Evolutionary conservation across 768 basidiomycete species (phyloP).

Genomic region (Podaxis sp.): DNA sequence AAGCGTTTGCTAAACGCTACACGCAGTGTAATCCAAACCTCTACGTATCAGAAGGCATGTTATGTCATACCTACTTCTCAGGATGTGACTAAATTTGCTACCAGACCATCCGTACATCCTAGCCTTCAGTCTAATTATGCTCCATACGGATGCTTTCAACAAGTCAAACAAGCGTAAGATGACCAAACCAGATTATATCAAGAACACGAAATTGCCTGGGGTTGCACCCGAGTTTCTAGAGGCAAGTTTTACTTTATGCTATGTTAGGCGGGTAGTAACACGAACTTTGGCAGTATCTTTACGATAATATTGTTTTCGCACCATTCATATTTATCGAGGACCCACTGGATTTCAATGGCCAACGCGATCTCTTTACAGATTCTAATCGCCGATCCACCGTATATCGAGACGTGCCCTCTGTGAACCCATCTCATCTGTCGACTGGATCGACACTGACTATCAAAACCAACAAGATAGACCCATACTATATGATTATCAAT

Average conservation of each 20-base stretch:
- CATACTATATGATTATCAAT: conserved; percentile 86
- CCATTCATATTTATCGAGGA: conserved; percentile 98
- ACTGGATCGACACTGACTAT: conserved; percentile 34
- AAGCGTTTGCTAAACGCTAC: conserved; percentile 89
- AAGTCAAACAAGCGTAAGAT: conserved; percentile 97
- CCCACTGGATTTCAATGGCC: conserved; percentile 67
- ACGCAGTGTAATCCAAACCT: conserved; percentile 77
- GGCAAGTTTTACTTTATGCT: conserved; percentile 42
- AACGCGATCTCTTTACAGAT: conserved; percentile 47
- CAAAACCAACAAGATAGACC: conserved; percentile 75
- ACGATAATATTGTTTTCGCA: conserved; percentile 93
- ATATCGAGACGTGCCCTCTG: conserved; percentile 19
- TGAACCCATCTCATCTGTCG: conserved; percentile 20
- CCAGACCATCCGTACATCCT: conserved; percentile 93
- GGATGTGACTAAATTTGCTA: not conserved
- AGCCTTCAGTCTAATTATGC: conserved; percentile 97
- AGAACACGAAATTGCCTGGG: conserved; percentile 87
- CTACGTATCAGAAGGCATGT: conserved; percentile 73
- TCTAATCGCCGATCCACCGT: conserved; percentile 36
- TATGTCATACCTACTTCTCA: not conserved
- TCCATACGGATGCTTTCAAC: conserved; percentile 98
- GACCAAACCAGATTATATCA: conserved; percentile 92
- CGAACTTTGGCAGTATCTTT: conserved; percentile 67
- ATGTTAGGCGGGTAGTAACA: not conserved
- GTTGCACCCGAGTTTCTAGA: conserved; percentile 81